phyloP scores from a whole-genome alignment of 1,139 yeast species.

The Hyphopichia wangnamkhiaoensis region DNA sequence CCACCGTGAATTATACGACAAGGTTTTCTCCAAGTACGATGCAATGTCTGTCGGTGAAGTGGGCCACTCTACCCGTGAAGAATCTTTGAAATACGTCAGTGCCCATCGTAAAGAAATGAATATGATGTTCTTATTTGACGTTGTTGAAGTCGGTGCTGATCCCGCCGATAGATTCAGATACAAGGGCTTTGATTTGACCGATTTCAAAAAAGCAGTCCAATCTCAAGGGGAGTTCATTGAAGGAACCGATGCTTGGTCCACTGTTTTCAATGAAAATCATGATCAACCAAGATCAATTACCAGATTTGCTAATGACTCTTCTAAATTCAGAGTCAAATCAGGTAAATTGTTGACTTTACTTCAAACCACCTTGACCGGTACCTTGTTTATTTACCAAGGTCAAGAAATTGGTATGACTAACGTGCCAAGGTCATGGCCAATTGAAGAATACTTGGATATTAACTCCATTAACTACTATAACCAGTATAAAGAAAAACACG shows the following conservation, averaged over 20 bases:
- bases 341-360: conserved; percentile 24
- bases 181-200: conserved; percentile 17
- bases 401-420: conserved; percentile 27
- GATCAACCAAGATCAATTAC: conserved; percentile 25
- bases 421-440: conserved; percentile 19
- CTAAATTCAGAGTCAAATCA: conserved; percentile 16
- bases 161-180: conserved; percentile 18
- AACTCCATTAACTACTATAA: conserved; percentile 22
- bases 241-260: conserved; percentile 26
- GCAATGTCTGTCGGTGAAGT: conserved; percentile 27
- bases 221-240: conserved; percentile 17
- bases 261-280: conserved; percentile 25
- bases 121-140: conserved; percentile 26
- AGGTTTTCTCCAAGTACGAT: conserved; percentile 22
- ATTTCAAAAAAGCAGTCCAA: conserved; percentile 19
- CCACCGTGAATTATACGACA: conserved; percentile 22
- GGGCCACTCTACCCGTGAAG: conserved; percentile 21
- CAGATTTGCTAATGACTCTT: conserved; percentile 20
- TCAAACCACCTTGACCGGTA: conserved; percentile 21
- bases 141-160: conserved; percentile 18
- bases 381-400: conserved; percentile 25
- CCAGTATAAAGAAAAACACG: conserved; percentile 15
- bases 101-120: conserved; percentile 25
- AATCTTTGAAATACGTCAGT: conserved; percentile 22
- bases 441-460: conserved; percentile 22